These are phyloP conservation scores for Arthrobotrys conoides DNA, from an alignment of 2,329 filamentous ascomycete genomes.

Conservation along the genomic window DNA sequence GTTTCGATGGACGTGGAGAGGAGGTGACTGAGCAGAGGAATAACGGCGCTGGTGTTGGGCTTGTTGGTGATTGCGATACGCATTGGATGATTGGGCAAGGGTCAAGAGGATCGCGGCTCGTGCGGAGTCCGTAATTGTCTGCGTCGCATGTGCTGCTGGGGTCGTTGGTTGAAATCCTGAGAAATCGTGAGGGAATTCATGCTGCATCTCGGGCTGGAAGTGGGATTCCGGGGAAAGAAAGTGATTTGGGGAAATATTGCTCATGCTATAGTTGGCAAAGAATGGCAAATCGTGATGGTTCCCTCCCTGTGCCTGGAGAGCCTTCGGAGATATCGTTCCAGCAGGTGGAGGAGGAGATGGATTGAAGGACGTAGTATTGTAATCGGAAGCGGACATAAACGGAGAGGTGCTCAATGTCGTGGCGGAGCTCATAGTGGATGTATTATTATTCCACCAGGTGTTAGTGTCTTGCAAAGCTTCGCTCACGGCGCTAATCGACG, in stretches of 20 bases:
- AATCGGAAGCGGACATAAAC: conserved; percentile 64
- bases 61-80: conserved; percentile 74
- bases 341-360: conserved; percentile 63
- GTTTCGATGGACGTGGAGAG: conserved; percentile 63
- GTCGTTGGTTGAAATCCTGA: conserved; percentile 64
- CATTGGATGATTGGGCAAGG: conserved; percentile 74
- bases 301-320: conserved; percentile 59
- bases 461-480: conserved; percentile 88
- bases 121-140: conserved; percentile 77
- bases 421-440: conserved; percentile 62
- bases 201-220: conserved; percentile 69
- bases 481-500: conserved; percentile 90
- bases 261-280: conserved; percentile 65
- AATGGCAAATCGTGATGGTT: conserved; percentile 51
- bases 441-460: conserved; percentile 62
- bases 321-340: conserved; percentile 64
- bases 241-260: conserved; percentile 70
- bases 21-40: conserved; percentile 64
- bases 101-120: conserved; percentile 75
- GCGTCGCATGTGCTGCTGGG: conserved; percentile 70
- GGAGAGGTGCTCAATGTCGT: conserved; percentile 60
- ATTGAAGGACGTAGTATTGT: conserved; percentile 63
- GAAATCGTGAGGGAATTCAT: conserved; percentile 74
- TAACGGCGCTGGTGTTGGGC: conserved; percentile 70
- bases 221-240: conserved; percentile 71